phyloP scores from a whole-genome alignment of 495 filamentous ascomycete species.

The Aspergillus sclerotiicarbonarius region DNA sequence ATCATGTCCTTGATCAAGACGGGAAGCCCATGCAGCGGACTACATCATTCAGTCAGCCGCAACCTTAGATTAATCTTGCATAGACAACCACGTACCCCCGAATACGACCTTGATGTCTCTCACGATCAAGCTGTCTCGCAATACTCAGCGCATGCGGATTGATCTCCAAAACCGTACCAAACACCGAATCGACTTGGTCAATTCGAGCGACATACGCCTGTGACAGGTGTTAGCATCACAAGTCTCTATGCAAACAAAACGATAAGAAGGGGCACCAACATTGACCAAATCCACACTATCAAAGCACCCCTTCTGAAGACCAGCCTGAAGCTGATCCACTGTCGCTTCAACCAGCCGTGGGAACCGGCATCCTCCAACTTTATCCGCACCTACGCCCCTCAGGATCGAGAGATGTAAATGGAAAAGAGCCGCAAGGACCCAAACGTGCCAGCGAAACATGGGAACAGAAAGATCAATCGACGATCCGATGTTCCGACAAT shows the following conservation, averaged over 20 bases:
- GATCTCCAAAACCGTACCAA: constrained; percentile 53
- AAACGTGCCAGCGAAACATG: neutral
- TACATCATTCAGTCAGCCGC: constrained; percentile 7
- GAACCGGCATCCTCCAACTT: neutral
- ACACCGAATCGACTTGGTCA: constrained; percentile 49
- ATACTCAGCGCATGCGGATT: constrained; percentile 56
- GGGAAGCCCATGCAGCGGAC: constrained; percentile 64
- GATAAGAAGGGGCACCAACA: constrained; percentile 21
- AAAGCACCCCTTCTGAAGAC: constrained; percentile 49
- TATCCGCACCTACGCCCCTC: neutral
- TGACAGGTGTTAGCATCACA: neutral
- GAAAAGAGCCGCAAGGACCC: neutral
- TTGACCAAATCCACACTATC: constrained; percentile 59
- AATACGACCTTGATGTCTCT: constrained; percentile 45
- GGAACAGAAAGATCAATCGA: neutral
- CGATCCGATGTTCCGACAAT: too few relatives aligned
- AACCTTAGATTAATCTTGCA: neutral
- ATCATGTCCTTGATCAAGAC: constrained; percentile 70
- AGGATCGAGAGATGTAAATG: neutral
- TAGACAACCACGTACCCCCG: constrained; percentile 31
- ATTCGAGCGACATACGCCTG: constrained; percentile 54
- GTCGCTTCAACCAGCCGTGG: constrained; percentile 46
- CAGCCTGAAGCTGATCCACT: constrained; percentile 50
- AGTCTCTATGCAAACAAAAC: neutral
- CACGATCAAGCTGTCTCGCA: constrained; percentile 48